A percentile compares a stretch with the other conserved stretches of the same genome.
Evolutionary conservation across 768 basidiomycete genomes (phyloP).

Genomic region (Tremella yokohamensis): DNA sequence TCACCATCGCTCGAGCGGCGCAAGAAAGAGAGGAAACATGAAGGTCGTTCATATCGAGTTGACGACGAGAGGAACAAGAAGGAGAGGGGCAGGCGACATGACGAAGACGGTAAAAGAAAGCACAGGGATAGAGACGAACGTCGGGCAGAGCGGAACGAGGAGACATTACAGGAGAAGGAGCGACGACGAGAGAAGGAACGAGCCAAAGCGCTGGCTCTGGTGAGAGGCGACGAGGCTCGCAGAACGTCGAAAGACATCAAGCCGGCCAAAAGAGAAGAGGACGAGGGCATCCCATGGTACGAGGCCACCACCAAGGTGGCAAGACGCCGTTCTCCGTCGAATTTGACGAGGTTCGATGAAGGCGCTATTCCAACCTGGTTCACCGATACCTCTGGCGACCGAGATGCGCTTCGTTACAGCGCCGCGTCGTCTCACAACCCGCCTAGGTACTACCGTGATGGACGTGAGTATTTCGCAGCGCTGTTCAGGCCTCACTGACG

Average conservation of each 20-base stretch:
- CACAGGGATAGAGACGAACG: neutral
- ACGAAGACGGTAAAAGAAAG: neutral
- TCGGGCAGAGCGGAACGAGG: slow-evolving; percentile 6
- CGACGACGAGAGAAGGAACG: slow-evolving; percentile 12
- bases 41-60: neutral
- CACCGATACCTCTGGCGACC: slow-evolving; percentile 24
- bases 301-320: slow-evolving; percentile 7
- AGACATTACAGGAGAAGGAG: slow-evolving; percentile 7
- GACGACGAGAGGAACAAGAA: neutral
- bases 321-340: neutral
- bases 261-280: neutral
- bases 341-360: slow-evolving; percentile 8
- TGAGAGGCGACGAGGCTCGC: slow-evolving; percentile 4
- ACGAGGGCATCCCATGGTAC: slow-evolving; percentile 24
- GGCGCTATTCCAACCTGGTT: slow-evolving; percentile 15
- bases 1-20: too few species aligned
- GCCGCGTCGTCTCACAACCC: slow-evolving; percentile 14
- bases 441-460: slow-evolving; percentile 27
- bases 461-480: slow-evolving; percentile 12
- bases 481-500: neutral
- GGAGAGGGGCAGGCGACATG: slow-evolving; percentile 2
- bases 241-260: neutral
- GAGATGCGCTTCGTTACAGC: slow-evolving; percentile 20
- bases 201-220: slow-evolving; percentile 14
- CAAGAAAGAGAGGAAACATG: neutral